phyloP scores from a whole-genome alignment of 306 rosid species.

The Acacia acuminata region DNA sequence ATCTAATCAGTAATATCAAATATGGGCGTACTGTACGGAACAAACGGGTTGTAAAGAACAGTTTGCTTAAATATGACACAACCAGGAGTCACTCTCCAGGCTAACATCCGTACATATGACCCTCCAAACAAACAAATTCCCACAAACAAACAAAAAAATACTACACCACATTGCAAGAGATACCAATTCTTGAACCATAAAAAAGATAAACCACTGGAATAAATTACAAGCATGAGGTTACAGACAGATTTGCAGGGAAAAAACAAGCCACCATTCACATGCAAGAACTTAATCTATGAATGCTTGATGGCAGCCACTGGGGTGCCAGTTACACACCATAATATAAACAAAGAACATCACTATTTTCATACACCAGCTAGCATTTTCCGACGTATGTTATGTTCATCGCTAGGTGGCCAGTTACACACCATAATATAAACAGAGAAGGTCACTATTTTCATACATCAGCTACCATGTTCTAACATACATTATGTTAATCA shows the following conservation, averaged over 20 bases:
- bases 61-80: conserved; percentile 3
- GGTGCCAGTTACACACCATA: no score
- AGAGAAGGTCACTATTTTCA: neutral
- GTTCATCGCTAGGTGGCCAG: no score
- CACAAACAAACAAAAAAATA: neutral
- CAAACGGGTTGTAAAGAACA: conserved; percentile 32
- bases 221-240: neutral
- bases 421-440: neutral
- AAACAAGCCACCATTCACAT: neutral
- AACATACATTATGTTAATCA: neutral
- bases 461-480: neutral
- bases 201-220: neutral
- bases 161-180: neutral
- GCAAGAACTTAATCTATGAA: neutral
- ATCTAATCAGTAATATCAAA: neutral
- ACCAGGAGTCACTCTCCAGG: no score
- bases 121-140: neutral
- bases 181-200: neutral
- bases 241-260: neutral
- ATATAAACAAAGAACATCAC: no score
- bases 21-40: conserved; percentile 44
- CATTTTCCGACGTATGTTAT: no score
- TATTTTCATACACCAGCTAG: no score
- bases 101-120: neutral
- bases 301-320: no score